phyloP scores from a whole-genome alignment of 257 asterid species.

The Solanum virginianum region DNA sequence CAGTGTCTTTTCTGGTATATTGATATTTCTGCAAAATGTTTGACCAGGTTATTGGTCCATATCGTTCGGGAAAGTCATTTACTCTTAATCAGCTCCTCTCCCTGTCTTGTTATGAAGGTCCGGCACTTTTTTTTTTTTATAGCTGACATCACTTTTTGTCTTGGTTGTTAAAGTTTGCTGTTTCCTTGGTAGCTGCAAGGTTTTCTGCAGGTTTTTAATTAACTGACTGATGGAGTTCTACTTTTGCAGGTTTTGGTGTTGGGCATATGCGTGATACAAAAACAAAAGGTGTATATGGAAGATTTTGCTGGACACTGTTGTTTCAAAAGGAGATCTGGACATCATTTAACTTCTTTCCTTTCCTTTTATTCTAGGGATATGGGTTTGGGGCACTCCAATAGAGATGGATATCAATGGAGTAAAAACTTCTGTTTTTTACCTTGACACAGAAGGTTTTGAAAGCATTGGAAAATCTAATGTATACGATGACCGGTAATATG shows the following conservation, averaged over 20 bases:
- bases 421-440: conserved; percentile 84
- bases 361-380: conserved; percentile 43
- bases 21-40: background rate
- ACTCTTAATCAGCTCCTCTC: conserved; percentile 94
- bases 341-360: background rate
- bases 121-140: background rate
- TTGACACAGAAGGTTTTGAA: conserved; percentile 99
- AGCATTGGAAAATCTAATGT: conserved; percentile 98
- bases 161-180: background rate
- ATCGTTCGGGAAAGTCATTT: conserved; percentile 98
- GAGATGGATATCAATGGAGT: conserved; percentile 72
- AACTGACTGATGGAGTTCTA: background rate
- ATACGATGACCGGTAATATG: conserved; percentile 80
- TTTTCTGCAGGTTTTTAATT: background rate
- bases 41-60: conserved; percentile 91
- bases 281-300: conserved; percentile 60
- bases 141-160: background rate
- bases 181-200: background rate
- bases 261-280: conserved; percentile 99
- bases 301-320: background rate
- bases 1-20: background rate
- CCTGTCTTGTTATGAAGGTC: conserved; percentile 92
- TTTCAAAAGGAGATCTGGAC: background rate
- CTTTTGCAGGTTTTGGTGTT: conserved; percentile 88
- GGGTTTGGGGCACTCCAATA: conserved; percentile 96